A percentile compares a stretch with the other conserved stretches of the same genome.
These are phyloP conservation scores for Bathelium albidoporum DNA, from an alignment of 495 filamentous ascomycete genomes.

Conservation along the genomic window DNA sequence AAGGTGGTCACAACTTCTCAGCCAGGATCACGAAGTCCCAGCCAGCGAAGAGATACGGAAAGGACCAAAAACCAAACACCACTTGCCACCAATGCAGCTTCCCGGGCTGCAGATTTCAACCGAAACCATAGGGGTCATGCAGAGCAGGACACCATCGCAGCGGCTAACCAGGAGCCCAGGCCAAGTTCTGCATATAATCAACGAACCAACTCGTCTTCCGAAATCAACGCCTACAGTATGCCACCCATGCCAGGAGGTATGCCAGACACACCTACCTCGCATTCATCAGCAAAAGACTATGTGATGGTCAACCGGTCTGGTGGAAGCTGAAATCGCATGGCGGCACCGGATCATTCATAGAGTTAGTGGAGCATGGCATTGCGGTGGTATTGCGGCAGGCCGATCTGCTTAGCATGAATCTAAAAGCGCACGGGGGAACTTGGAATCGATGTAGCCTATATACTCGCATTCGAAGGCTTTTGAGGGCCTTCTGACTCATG, in stretches of 20 bases:
- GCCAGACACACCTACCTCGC: constrained; percentile 10
- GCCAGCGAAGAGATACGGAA: not conserved
- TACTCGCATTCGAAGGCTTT: not conserved
- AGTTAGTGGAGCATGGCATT: not conserved
- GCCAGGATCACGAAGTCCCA: constrained; percentile 4
- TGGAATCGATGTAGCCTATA: not conserved
- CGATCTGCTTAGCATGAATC: not conserved
- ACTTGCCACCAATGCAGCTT: constrained; percentile 8
- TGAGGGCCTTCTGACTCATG: not conserved
- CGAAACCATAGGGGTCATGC: not conserved
- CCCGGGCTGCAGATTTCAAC: not conserved
- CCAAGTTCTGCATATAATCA: constrained; percentile 5
- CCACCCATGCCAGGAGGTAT: constrained; percentile 14
- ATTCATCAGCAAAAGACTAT: constrained; percentile 16
- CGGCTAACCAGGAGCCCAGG: constrained; percentile 2
- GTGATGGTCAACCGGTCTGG: constrained; percentile 14
- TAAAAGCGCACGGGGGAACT: not conserved
- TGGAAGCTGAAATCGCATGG: not conserved
- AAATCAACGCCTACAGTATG: constrained; percentile 11
- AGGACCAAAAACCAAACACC: not conserved
- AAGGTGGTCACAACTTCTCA: constrained; percentile 33
- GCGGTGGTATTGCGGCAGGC: not conserved
- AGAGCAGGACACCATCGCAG: not conserved
- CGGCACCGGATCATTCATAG: not conserved
- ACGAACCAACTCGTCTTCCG: not conserved